Base-by-base conservation (phyloP, 2,329 filamentous ascomycete genomes). In the Ophiocordyceps sinensis region DNA sequence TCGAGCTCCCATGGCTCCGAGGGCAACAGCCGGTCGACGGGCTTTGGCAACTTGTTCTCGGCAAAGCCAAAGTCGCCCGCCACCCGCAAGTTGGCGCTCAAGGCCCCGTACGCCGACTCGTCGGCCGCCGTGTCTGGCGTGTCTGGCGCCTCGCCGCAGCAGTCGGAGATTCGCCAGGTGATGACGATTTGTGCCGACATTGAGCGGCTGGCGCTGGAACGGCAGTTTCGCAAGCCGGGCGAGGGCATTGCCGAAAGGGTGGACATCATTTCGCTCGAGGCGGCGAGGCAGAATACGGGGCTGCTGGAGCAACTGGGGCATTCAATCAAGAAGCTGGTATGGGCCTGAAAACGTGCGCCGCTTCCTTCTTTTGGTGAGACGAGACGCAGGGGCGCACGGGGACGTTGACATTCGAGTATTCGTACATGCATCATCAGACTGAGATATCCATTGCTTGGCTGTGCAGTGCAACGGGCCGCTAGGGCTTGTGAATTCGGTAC, bases 311-410 rank as follows among this genome's bases (percentile, higher is more conserved):
- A 89, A 57, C 63, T 93, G 53, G 85, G 87, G 2, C 87, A 96
- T 66, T 83, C 82, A 44, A 71, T 96, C 52, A 95, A 94, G 74
- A 94, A 85, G 67, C 63, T 96, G 57, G 87, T 98, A 12, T 96
- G 91, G 91, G 74, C 73, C 38, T 72, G 36, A 41, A 26, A 7
- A 6, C 2, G 23, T 26, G 23, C 23, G 23, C 3, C 23, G 23
- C 23, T 26, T 26, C 23, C 3, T 9, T 26, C 23, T 9, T 2
- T 26, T 7, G 23, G 19, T 9, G 23, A 26, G 23, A 26, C 23
- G 5, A 26, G 23, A 26, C 23, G 23, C 23, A 26, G 23, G 9
- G 23, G 23, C 23, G 23, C 9, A 26, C 23, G 6, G 23, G 23
- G 23, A 9, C 23, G 23, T 26, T 26, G 23, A 5, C 6, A 26